phyloP scores from a whole-genome alignment of 768 basidiomycete species.

The Lactarius sp. region DNA sequence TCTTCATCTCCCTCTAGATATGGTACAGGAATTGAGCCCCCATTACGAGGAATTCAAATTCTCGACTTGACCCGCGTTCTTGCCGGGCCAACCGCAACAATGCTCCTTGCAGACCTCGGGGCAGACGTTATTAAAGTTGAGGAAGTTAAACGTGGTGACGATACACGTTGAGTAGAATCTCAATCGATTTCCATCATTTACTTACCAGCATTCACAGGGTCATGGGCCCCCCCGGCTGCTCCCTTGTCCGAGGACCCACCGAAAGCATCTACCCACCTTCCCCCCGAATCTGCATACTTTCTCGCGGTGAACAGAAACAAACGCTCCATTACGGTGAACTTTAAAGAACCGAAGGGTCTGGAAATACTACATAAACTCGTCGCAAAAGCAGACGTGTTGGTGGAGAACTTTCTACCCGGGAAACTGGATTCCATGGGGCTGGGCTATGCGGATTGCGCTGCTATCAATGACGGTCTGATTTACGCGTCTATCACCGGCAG shows the following conservation, averaged over 20 bases:
- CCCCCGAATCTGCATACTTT: constrained; percentile 92
- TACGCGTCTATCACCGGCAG: constrained; percentile 87
- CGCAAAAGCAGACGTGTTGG: constrained; percentile 72
- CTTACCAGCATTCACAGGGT: constrained; percentile 23
- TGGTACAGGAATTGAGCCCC: constrained; percentile 60
- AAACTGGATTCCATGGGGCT: constrained; percentile 83
- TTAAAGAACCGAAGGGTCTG: constrained; percentile 74
- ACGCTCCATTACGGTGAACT: constrained; percentile 82
- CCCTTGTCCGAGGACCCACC: constrained; percentile 42
- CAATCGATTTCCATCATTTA: background rate
- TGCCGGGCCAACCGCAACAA: constrained; percentile 88
- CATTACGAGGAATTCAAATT: constrained; percentile 74
- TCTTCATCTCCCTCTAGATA: background rate
- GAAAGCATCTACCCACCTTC: constrained; percentile 54
- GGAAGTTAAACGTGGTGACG: constrained; percentile 75
- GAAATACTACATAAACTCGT: constrained; percentile 71
- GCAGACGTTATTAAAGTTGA: constrained; percentile 95
- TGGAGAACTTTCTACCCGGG: constrained; percentile 84
- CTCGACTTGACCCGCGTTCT: constrained; percentile 87
- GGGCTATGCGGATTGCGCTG: constrained; percentile 75
- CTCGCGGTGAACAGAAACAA: constrained; percentile 86
- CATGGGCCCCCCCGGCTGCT: constrained; percentile 38
- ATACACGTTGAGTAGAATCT: constrained; percentile 58
- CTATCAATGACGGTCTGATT: constrained; percentile 74
- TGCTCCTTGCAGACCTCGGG: constrained; percentile 88